A percentile compares a stretch with the other conserved stretches of the same genome.
Evolutionary conservation across 2,329 filamentous ascomycete species (phyloP).

Genomic region (Didymella exigua): DNA sequence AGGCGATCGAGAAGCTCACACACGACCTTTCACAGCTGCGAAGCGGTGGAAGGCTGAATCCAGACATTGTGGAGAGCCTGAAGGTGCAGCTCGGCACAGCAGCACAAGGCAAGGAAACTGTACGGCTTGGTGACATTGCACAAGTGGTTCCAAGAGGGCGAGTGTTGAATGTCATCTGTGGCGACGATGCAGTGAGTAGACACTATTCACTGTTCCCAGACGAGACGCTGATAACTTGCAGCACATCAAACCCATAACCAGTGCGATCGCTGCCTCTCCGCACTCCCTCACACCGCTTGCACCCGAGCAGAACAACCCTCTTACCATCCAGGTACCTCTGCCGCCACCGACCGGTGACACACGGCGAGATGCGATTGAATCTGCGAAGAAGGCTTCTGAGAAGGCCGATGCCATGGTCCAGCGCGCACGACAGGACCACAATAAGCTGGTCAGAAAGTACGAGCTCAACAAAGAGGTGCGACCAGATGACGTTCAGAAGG

Average conservation of each 20-base stretch:
- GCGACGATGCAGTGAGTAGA: conserved; percentile 65
- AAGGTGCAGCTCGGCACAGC: conserved; percentile 62
- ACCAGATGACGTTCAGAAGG: conserved; percentile 58
- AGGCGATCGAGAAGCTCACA: conserved; percentile 62
- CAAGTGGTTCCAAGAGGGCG: conserved; percentile 70
- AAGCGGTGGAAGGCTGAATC: conserved; percentile 67
- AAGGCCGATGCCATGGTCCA: conserved; percentile 50
- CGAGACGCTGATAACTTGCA: conserved; percentile 27
- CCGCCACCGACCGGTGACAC: conserved; percentile 64
- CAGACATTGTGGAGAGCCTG: conserved; percentile 64
- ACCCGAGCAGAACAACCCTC: conserved; percentile 55
- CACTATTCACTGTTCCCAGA: no score
- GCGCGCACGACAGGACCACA: conserved; percentile 54
- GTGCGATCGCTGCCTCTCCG: conserved; percentile 58
- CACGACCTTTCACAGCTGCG: conserved; percentile 67
- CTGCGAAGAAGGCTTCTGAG: conserved; percentile 51
- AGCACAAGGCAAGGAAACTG: conserved; percentile 54
- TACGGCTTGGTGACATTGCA: conserved; percentile 66
- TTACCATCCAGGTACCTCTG: conserved; percentile 61
- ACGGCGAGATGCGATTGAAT: conserved; percentile 49
- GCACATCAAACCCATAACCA: conserved; percentile 61
- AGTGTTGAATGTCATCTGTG: conserved; percentile 65
- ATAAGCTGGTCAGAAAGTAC: conserved; percentile 56
- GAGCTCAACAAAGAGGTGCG: conserved; percentile 51
- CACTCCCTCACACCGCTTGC: conserved; percentile 59